Base-by-base conservation (phyloP, 2,329 filamentous ascomycete species). In the Dactylonectria estremocensis region DNA sequence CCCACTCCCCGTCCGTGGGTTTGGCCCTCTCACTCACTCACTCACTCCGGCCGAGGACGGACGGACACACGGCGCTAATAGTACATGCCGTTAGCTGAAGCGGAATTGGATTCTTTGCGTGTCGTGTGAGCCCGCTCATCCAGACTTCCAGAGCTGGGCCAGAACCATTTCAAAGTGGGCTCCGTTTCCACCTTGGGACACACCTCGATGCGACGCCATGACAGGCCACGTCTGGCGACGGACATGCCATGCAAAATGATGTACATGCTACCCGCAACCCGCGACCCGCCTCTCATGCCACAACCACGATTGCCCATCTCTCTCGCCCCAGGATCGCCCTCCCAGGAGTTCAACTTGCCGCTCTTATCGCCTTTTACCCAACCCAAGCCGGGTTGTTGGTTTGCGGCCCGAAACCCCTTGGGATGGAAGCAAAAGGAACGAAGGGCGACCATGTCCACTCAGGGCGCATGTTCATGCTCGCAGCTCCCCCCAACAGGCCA, bases 351-450 rank as follows among this genome's bases (percentile, higher is more conserved):
- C 20, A 48, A 31, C 48, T 28, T 50, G 13, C 22, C 48, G 48
- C 48, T 16, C 22, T 50, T 28, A 50, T 50, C 22, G 28, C 22
- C 16, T 28, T 22, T 59, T 55, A 65, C 40, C 62, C 62, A 60
- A 60, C 62, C 62, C 55, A 56, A 35, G 24, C 22, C 22, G 24
- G 46, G 49, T 48, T 43, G 31, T 55, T 55, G 56, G 33, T 49
- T 55, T 67, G 55, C 65, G 60, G 60, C 60, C 65, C 65, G 60
- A 67, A 33, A 57, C 55, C 43, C 58, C 52, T 48, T 56, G 55
- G 22, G 48, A 59, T 64, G 61, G 56, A 48, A 10, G 13, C 20
- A 50, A 40, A 50, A 50, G 33, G 45, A 49, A 50, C 22, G n/a
- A 35, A 49, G 24, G 24, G 24, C 22, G 35, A 57, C 22, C 8